These are phyloP conservation scores for Angomonas deanei DNA, from an alignment of 208 protist genomes.

Conservation along the genomic window DNA sequence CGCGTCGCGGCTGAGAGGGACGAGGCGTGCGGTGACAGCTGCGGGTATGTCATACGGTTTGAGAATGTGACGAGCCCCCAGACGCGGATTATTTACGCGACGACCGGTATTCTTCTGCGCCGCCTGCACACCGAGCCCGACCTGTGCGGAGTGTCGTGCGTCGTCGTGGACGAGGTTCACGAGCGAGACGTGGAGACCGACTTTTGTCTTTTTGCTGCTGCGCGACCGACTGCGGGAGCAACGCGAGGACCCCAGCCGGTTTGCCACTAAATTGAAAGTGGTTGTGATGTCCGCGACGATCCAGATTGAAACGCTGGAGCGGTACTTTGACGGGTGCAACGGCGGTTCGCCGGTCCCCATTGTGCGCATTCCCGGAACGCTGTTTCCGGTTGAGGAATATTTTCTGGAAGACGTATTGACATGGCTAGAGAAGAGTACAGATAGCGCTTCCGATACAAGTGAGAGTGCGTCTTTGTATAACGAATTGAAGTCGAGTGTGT, in stretches of 20 bases:
- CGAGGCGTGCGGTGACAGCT: constrained; percentile 76
- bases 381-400: constrained; percentile 79
- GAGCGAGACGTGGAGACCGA: constrained; percentile 85
- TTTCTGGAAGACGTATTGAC: constrained; percentile 82
- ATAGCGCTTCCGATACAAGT: constrained; percentile 7
- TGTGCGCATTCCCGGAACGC: constrained; percentile 79
- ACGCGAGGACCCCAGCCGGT: constrained; percentile 30
- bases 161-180: constrained; percentile 88
- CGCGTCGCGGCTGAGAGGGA: constrained; percentile 85
- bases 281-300: constrained; percentile 97
- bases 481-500: constrained; percentile 50
- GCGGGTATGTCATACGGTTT: constrained; percentile 89
- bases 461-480: constrained; percentile 27
- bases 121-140: constrained; percentile 93
- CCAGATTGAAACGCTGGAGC: constrained; percentile 62
- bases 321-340: constrained; percentile 56
- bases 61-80: constrained; percentile 64
- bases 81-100: constrained; percentile 98
- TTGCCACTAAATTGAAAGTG: constrained; percentile 84
- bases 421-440: constrained; percentile 34
- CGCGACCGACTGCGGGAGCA: constrained; percentile 59
- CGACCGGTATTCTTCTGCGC: constrained; percentile 97
- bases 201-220: constrained; percentile 73
- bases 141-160: constrained; percentile 71
- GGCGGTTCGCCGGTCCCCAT: constrained; percentile 21